Percentiles rank a stretch among this genome's conserved stretches.
These are phyloP conservation scores for Cochlearia excelsa DNA, from an alignment of 345 rosid genomes.

Conservation along the genomic window DNA sequence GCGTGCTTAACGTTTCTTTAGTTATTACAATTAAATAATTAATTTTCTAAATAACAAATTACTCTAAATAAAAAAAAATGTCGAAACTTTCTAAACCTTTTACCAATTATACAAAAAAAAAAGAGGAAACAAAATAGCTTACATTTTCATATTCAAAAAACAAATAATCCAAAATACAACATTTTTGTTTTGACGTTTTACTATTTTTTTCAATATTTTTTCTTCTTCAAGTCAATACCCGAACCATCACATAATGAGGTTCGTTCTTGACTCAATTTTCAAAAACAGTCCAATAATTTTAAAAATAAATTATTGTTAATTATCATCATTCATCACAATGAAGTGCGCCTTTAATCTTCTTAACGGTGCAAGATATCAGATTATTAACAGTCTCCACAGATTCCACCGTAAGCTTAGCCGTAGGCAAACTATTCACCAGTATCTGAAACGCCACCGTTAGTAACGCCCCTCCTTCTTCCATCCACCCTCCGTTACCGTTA, in stretches of 20 bases:
- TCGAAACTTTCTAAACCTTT: too few relatives aligned
- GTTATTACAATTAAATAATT: too few relatives aligned
- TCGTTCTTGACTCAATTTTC: slow-evolving; percentile 42
- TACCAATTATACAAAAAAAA: too few relatives aligned
- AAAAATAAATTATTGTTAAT: slow-evolving; percentile 32
- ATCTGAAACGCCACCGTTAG: slow-evolving; percentile 96
- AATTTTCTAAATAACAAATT: too few relatives aligned
- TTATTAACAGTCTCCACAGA: slow-evolving; percentile 97
- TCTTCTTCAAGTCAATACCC: slow-evolving; percentile 36
- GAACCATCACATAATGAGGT: slow-evolving; percentile 41
- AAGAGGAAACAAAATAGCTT: too few relatives aligned
- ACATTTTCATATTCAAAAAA: too few relatives aligned
- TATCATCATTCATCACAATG: slow-evolving; percentile 46
- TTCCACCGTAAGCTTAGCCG: slow-evolving; percentile 91
- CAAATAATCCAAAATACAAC: slow-evolving; percentile 11
- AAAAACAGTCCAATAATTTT: neutral
- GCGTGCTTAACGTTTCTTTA: too few relatives aligned
- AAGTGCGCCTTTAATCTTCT: slow-evolving; percentile 84
- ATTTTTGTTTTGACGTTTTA: too few relatives aligned
- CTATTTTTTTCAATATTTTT: neutral
- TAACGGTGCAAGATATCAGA: slow-evolving; percentile 85
- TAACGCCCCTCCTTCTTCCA: slow-evolving; percentile 66
- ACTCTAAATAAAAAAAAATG: too few relatives aligned
- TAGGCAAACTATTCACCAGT: slow-evolving; percentile 86
- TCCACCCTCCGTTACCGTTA: slow-evolving; percentile 36